A percentile compares a stretch with the other conserved stretches of the same genome.
Evolutionary conservation across 2,329 filamentous ascomycete genomes (phyloP).

Genomic region (Delphinella strobiligena): DNA sequence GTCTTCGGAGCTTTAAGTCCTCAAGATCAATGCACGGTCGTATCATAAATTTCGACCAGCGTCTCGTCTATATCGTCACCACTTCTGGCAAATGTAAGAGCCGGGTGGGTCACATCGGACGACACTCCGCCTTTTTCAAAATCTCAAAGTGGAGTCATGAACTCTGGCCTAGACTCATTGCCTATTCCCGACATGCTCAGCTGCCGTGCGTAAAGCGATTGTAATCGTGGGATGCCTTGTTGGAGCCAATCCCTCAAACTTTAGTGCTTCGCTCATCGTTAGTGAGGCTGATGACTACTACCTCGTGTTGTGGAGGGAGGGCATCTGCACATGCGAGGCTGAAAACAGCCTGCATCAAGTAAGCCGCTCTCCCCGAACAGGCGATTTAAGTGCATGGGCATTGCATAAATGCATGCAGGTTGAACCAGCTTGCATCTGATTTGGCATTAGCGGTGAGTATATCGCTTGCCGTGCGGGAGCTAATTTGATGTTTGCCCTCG

Average conservation of each 20-base stretch:
- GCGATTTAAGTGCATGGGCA: neutral
- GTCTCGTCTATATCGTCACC: too few species aligned
- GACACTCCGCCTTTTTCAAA: too few species aligned
- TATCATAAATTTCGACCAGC: too few species aligned
- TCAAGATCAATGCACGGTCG: too few species aligned
- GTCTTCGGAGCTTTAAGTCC: neutral
- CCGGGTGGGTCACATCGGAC: too few species aligned
- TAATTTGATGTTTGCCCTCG: neutral
- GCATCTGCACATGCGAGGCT: neutral
- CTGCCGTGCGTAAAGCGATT: too few species aligned
- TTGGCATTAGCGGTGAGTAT: neutral
- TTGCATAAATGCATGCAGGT: neutral
- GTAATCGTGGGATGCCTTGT: neutral
- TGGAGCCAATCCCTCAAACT: neutral
- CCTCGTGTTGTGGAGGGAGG: too few species aligned
- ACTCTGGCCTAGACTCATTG: too few species aligned
- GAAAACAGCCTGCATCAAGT: neutral
- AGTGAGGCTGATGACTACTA: neutral
- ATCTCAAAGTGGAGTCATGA: too few species aligned
- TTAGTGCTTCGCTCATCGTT: neutral
- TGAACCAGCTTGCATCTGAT: neutral
- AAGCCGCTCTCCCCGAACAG: neutral
- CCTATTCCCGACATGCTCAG: too few species aligned
- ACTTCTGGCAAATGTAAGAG: too few species aligned
- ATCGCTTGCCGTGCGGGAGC: neutral